Base-by-base conservation (phyloP, 1,139 yeast species). In the Torulaspora pretoriensis region DNA sequence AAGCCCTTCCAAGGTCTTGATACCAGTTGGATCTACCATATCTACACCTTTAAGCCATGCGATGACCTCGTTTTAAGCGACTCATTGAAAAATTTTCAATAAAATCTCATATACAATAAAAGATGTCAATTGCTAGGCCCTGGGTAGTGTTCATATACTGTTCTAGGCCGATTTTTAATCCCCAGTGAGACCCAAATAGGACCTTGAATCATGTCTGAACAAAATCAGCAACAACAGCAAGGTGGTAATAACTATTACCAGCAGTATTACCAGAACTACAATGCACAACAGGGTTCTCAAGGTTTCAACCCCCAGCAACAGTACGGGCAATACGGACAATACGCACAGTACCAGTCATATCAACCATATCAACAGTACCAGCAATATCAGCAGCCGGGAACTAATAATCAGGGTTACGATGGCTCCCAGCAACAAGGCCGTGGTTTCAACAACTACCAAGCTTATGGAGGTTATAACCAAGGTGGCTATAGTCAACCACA, bases 191-290 rank as follows among this genome's bases (percentile, higher is more conserved):
- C 10, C 19, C 16, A 22, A 14, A 4, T 16, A 8, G 19, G 16
- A 29, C 19, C 19, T 3, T 16, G 14, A 19, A 29, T 16, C 22
- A 29, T 29, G 32, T 29, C 47, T 35, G 52, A 42, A 30, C 52
- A 49, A n/a, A 55, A 55, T 23, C 49, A 66, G 37, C 52, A 43
- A 40, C 52, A 50, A 7, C 56, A 55, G 32, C 49, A 65, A 37
- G 52, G 52, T 28, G 61, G 62, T 49, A 58, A 57, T 34, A 64
- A 62, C 33, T 72, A 59, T 13, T 62, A 66, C 52, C 64, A 64
- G 40, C 61, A 60, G 35, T 62, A 66, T 12, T 62, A 65, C 54
- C 69, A 65, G 42, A 60, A 59, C 35, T 61, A 50, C 45, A 52
- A 38, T 50, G 43, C 56, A 53, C 47, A 58, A 51, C 47, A 56